Evolutionary conservation across 495 filamentous ascomycete species (phyloP).

Genomic region (Haplographium delicatum): DNA sequence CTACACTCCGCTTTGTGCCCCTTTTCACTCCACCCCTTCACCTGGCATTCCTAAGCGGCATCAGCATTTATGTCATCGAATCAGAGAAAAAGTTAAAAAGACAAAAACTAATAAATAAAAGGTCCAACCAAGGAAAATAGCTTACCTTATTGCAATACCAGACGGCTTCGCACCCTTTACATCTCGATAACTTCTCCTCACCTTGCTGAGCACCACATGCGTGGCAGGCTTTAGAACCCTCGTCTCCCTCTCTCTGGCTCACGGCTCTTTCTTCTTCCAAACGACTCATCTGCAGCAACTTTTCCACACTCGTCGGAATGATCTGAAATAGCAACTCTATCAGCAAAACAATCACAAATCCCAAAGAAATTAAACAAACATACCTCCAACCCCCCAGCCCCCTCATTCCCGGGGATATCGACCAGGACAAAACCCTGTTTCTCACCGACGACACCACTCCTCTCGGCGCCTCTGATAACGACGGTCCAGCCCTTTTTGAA

Average conservation of each 20-base stretch:
- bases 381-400: neutral
- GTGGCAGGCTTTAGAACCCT: constrained; percentile 6
- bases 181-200: constrained; percentile 1
- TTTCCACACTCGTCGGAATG: constrained; percentile 16
- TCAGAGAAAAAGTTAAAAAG: no score
- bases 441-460: constrained; percentile 11
- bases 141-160: constrained; percentile 25
- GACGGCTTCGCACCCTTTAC: constrained; percentile 18
- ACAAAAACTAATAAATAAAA: no score
- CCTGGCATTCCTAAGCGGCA: constrained; percentile 13
- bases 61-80: neutral
- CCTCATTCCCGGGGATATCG: neutral
- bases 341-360: neutral
- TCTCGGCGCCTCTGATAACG: constrained; percentile 3
- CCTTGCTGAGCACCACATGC: constrained; percentile 5
- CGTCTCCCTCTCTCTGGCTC: neutral
- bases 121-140: neutral
- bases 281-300: constrained; percentile 10
- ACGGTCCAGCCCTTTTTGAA: constrained; percentile 19
- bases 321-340: neutral
- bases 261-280: neutral
- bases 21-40: constrained; percentile 16
- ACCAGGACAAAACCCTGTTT: constrained; percentile 19
- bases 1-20: constrained; percentile 23
- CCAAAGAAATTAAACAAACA: no score